Base-by-base conservation (phyloP, 169 alveolate species). In the Plasmodium blacklocki region DNA sequence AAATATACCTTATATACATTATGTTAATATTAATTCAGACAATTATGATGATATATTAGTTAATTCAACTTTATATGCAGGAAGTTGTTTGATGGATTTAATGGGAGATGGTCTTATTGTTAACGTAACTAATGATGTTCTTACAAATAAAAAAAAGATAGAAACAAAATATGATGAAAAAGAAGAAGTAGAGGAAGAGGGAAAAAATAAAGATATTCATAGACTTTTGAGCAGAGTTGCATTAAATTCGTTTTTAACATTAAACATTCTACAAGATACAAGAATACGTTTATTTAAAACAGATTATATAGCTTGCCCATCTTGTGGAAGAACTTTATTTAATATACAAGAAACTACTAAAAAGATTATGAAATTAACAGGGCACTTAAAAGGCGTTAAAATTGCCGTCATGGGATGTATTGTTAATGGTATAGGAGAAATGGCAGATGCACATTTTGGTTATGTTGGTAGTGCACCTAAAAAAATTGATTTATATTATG, bases 381-480 rank as follows among this genome's bases (percentile, higher is more conserved):
- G 98, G 7, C 98, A 96, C 70, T 88, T 96, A 64, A 96, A 97
- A 18, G 98, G 98, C 23, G 96, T 96, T 39, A 92, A 95, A 18
- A 93, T 96, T 47, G 98, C 98, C 9, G 95, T 96, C 60, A 96
- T 96, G 98, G 98, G 98, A 9, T 96, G 98, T 88, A 95, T 96
- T 56, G 98, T 96, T 73, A 96, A 96, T 73, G 98, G 98, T n/a
- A 95, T 95, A 15, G 98, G 98, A 0, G 98, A 96, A 74, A 96
- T 96, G 98, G 98, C 97, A 0, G 98, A 96, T 73, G 98, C 98
- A n/a, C 97, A 96, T 88, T 96, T 96, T 72, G 98, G 98, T 60
- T 96, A 96, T 58, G 98, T 94, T 3, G 97, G 97, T 14, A 93
- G 96, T 14, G 93, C 95, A 29, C 97, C 96, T 1, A 94, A 94